Evolutionary conservation across 1,284 basidiomycete genomes (phyloP), one percentile per base, ranked within the genome.

Genomic region (Baeospora myosura): DNA sequence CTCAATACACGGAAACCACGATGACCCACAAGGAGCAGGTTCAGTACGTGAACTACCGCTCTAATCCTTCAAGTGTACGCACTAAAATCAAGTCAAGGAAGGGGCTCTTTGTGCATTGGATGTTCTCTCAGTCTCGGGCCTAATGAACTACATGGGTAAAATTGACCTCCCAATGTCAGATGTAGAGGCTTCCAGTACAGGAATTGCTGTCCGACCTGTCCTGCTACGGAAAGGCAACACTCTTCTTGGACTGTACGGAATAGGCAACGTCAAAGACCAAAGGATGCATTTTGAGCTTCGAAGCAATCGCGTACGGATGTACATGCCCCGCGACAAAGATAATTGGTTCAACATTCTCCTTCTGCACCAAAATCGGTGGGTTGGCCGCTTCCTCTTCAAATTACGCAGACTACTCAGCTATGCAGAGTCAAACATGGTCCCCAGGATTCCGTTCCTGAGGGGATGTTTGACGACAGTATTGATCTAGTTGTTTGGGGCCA

Each of bases 1-100:
- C 64, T 97, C 94, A 0, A 98, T 99, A 34, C 95, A 99, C 56
- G 96, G 95, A 31, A 99, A 99, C 58, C 96, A 99, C 61, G 96
- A 99, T 58, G 95, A 99, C 54, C 95, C 96, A 23, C 96, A 98
- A 64, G 96, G 95, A 17, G 84, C 92, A 8, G 93, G 93, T 10
- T 75, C 88, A 7, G 91, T 91, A 53, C 51, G 86, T 46, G 14
- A 6, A 11, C 21, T 7, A 3, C 16, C 11, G 18, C 22, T 16
- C 38, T 38, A 4, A 6, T 25, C 10, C 36, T 41, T 16, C 30
- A 36, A 23, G n/a, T 26, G 23, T 47, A 26, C 31, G 41, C 4
- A 35, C 37, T 39, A 30, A 21, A 21, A 5, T 34, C 43, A 40
- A 5, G 22, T 39, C n/a, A 51, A 94, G 89, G 85, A 92, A 68